Evolutionary conservation across 768 basidiomycete species (phyloP), one percentile per base, ranked within the genome.

Genomic region (Amanita molliuscula): DNA sequence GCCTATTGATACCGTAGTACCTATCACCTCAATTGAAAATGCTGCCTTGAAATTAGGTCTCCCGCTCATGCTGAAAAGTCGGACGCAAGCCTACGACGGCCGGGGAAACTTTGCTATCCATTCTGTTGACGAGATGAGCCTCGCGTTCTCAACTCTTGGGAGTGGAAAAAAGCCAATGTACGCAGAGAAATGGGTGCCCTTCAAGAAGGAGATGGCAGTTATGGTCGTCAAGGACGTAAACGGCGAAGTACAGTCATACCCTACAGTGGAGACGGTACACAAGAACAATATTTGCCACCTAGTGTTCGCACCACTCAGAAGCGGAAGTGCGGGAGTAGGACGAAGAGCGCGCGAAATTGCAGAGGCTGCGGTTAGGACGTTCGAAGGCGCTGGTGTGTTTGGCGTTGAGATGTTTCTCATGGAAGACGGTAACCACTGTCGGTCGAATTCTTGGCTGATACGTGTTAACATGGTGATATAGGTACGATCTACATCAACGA

Each of bases 381-480:
- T 98, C 33, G 66, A 79, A 15, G 95, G 94, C 3, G 94, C 93
- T 7, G 96, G 96, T 9, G 79, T 97, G 21, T 98, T 96, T 67
- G 96, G 94, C 1, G 94, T 99, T 1, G 96, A 99, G 65, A 91
- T 98, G 92, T 99, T 99, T 69, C 71, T 97, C 36, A 77, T 95
- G 77, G 68, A 75, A 25, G 78, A 94, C 60, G 93, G 95, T 91
- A 11, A n/a, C 21, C 38, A 42, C 13, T 31, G 10, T 31, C 31
- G 11, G 16, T 46, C 25, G 31, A 9, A 42, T 16, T 44, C 26
- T 26, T 42, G 13, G 28, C 50, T n/a, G 13, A 41, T 18, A 26
- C 37, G 25, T 23, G 52, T 41, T 23, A 50, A 16, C 46, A 31
- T 47, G 4, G 50, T 29, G 11, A 16, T 33, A 4, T 56, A 94